These are phyloP conservation scores for Skeletonema tropicum DNA, from an alignment of 108 stramenopile genomes.

Conservation along the genomic window DNA sequence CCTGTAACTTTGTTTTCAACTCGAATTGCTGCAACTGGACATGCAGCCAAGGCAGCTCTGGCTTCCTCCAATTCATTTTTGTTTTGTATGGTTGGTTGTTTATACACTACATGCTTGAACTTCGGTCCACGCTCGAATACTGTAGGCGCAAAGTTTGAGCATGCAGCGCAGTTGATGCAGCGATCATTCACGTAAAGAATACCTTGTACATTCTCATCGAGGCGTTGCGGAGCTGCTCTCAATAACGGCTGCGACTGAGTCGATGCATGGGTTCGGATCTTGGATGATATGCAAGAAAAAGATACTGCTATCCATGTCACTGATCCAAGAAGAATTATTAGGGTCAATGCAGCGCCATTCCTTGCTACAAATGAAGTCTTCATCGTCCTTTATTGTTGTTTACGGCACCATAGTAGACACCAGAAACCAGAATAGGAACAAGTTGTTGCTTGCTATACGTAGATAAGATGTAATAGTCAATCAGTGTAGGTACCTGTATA, in stretches of 20 bases:
- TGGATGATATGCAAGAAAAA: too few relatives aligned
- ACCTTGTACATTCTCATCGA: conserved; percentile 63
- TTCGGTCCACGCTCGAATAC: conserved; percentile 43
- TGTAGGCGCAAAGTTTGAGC: conserved; percentile 61
- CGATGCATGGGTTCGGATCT: too few relatives aligned
- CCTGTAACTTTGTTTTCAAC: conserved; percentile 43
- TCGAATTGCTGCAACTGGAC: conserved; percentile 80
- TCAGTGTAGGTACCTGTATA: too few relatives aligned
- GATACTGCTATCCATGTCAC: too few relatives aligned
- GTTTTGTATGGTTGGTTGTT: conserved; percentile 7
- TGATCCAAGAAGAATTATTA: too few relatives aligned
- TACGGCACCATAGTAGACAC: too few relatives aligned
- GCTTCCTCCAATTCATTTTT: conserved; percentile 55
- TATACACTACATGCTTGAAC: conserved; percentile 58
- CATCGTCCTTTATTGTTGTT: too few relatives aligned
- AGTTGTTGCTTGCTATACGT: too few relatives aligned
- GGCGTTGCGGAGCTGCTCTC: conserved; percentile 47
- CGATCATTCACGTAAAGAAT: conserved; percentile 71
- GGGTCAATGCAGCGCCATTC: too few relatives aligned
- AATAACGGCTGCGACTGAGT: background rate
- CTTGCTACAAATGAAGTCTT: too few relatives aligned
- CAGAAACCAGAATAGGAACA: too few relatives aligned
- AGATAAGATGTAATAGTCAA: too few relatives aligned
- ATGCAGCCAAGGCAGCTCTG: conserved; percentile 66
- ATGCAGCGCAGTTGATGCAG: conserved; percentile 80